These are phyloP conservation scores for Mucuna pruriens DNA, from an alignment of 306 rosid species.

Conservation along the genomic window DNA sequence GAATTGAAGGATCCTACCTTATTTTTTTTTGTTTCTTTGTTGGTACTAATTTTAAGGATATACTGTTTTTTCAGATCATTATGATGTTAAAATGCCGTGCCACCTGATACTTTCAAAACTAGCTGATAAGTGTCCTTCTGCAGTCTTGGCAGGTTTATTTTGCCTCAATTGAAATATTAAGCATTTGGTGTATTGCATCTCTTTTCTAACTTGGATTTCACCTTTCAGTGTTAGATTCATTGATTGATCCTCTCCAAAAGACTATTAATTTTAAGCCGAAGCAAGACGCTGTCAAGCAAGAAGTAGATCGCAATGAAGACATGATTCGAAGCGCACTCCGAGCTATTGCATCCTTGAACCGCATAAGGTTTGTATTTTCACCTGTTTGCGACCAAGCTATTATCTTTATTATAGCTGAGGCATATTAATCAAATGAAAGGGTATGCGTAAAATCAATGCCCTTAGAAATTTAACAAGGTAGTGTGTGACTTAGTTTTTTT, in stretches of 20 bases:
- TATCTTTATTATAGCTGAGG: not conserved
- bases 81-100: constrained; percentile 99
- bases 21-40: not conserved
- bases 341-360: constrained; percentile 92
- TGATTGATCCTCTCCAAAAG: constrained; percentile 98
- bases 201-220: constrained; percentile 33
- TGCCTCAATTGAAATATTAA: constrained; percentile 8
- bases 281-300: constrained; percentile 99
- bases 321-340: constrained; percentile 99
- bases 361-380: constrained; percentile 73
- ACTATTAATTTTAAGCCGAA: constrained; percentile 96
- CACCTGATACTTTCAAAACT: constrained; percentile 97
- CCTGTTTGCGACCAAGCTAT: constrained; percentile 22
- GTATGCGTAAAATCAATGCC: not conserved
- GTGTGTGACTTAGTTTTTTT: not conserved
- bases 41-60: not conserved
- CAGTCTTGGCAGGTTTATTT: constrained; percentile 88
- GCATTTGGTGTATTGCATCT: constrained; percentile 14
- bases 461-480: not conserved
- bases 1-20: not conserved
- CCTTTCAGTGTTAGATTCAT: constrained; percentile 84
- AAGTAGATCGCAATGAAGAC: constrained; percentile 99
- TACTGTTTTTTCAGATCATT: constrained; percentile 72
- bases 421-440: not conserved
- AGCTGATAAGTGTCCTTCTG: constrained; percentile 96